Evolutionary conservation across 495 filamentous ascomycete species (phyloP), one percentile per base, ranked within the genome.

Genomic region (Neurospora intermedia): DNA sequence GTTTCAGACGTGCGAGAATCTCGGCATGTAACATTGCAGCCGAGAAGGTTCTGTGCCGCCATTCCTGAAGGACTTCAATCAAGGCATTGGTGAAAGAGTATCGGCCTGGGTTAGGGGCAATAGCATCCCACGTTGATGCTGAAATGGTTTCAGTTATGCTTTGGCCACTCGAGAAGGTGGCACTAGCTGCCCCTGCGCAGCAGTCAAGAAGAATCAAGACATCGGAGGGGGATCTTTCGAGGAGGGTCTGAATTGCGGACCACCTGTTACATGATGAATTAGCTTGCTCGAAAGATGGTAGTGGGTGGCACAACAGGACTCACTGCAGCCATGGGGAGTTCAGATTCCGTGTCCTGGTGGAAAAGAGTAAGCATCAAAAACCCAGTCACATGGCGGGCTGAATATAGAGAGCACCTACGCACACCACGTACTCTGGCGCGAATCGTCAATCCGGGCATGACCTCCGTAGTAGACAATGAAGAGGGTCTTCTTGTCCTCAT

Each of bases 401-500:
- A 18, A 42, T 18, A 31, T 18, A 41, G 3, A n/a, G n/a, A 38
- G 1, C 6, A 84, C 82, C 74, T 77, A 84, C 80, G 83, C 84
- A 59, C 84, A 85, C 86, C 86, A 88, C 2, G 86, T 85, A 73
- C 86, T 85, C 75, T 86, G 85, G 31, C 85, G 77, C 42, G 82
- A 81, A 45, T 86, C 82, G 69, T 88, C 84, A 48, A 87, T 87
- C 27, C 80, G 77, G 7, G 85, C 86, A 76, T 88, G 87, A 16
- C 87, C 87, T 10, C 83, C 86, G 73, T 88, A 88, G 74, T 88
- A 88, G 10, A 88, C 79, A 10, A 88, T 76, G 70, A 88, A 81
- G 15, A 88, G 73, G 0, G 84, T 87, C 69, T 87, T 84, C 38
- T 76, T 79, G 18, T 80, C 78, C 54, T 87, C 84, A 69, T 85